These are phyloP conservation scores for Saccharomyces hybrid DNA, from an alignment of 1,139 yeast genomes.

Conservation along the genomic window DNA sequence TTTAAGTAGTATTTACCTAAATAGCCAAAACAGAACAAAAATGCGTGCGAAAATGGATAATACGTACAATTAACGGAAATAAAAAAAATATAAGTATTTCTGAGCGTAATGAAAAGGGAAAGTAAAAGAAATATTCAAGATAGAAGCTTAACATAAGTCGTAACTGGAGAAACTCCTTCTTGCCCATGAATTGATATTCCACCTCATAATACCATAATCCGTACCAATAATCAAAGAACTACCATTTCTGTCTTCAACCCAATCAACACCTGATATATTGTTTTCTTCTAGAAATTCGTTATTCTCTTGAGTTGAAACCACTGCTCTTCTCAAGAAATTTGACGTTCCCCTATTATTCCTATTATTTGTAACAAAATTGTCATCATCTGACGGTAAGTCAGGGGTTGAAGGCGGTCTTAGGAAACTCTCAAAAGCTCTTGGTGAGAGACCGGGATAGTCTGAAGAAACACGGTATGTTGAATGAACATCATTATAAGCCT, in stretches of 20 bases:
- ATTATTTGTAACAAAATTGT: slow-evolving; percentile 2
- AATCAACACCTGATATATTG: slow-evolving; percentile 44
- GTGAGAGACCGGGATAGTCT: neutral
- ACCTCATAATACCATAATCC: slow-evolving; percentile 41
- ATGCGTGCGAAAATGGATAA: neutral
- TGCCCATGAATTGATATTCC: slow-evolving; percentile 47
- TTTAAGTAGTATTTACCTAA: neutral
- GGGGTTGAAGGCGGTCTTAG: slow-evolving; percentile 1
- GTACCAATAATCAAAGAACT: slow-evolving; percentile 41
- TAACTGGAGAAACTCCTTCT: slow-evolving; percentile 43
- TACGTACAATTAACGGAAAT: neutral
- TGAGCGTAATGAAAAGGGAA: too few species aligned
- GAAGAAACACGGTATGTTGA: slow-evolving; percentile 1
- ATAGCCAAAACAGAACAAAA: neutral
- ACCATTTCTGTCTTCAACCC: slow-evolving; percentile 36
- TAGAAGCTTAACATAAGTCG: slow-evolving; percentile 24
- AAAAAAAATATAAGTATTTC: neutral
- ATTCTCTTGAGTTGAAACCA: slow-evolving; percentile 7
- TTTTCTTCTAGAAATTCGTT: slow-evolving; percentile 30
- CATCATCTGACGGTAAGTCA: slow-evolving; percentile 2
- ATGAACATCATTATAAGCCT: slow-evolving; percentile 16
- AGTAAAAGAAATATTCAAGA: too few species aligned
- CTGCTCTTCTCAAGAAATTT: slow-evolving; percentile 3
- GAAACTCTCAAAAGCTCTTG: slow-evolving; percentile 3
- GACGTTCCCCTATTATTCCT: slow-evolving; percentile 4